These are phyloP conservation scores for Pyronema omphalodes DNA, from an alignment of 495 filamentous ascomycete genomes.

Conservation along the genomic window DNA sequence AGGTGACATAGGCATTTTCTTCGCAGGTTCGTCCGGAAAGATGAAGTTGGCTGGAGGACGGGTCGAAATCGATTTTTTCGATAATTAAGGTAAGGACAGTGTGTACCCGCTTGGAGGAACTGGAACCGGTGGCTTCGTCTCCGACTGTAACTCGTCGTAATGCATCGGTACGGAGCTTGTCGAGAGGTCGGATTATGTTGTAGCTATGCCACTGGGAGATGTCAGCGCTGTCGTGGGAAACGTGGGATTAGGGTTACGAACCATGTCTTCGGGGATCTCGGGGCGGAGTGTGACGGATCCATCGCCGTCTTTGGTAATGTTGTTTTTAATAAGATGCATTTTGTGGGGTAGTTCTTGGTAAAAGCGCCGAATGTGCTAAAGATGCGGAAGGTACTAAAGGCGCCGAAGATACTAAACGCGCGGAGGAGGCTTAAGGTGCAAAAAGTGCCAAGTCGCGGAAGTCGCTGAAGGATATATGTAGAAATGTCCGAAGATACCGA, in stretches of 20 bases:
- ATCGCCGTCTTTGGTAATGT: constrained; percentile 15
- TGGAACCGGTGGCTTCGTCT: constrained; percentile 53
- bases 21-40: constrained; percentile 63
- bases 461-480: too few relatives aligned
- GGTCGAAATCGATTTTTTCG: constrained; percentile 74
- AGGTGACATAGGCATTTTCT: constrained; percentile 66
- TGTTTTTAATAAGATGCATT: background rate
- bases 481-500: too few relatives aligned
- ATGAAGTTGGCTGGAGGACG: constrained; percentile 63
- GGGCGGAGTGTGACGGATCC: constrained; percentile 66
- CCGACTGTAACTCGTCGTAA: constrained; percentile 55
- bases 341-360: background rate
- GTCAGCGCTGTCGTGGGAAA: constrained; percentile 3
- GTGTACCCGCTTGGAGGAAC: constrained; percentile 53
- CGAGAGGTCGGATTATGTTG: constrained; percentile 70
- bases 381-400: too few relatives aligned
- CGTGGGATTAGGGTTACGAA: constrained; percentile 24
- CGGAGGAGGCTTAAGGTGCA: too few relatives aligned
- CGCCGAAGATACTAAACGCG: too few relatives aligned
- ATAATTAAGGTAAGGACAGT: constrained; percentile 65
- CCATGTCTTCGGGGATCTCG: constrained; percentile 93
- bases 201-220: constrained; percentile 71
- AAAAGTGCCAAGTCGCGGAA: too few relatives aligned
- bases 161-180: constrained; percentile 65
- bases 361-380: too few relatives aligned